These are phyloP conservation scores for Fonsecaea pedrosoi DNA, from an alignment of 2,329 filamentous ascomycete species.

Conservation along the genomic window DNA sequence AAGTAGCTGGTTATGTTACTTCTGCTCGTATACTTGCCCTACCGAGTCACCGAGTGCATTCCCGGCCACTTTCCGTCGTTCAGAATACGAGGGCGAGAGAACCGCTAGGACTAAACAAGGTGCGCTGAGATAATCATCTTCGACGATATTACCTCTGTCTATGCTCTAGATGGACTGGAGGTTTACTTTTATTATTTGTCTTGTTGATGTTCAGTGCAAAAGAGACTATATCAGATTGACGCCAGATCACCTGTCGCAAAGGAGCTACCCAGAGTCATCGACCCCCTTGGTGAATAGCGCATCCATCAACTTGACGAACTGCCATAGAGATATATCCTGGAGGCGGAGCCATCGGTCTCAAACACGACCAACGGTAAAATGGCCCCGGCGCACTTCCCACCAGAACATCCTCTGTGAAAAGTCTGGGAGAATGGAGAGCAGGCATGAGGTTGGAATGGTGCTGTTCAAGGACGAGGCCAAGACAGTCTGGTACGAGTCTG, in stretches of 20 bases:
- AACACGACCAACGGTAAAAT: background rate
- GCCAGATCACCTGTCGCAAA: background rate
- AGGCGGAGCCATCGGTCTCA: background rate
- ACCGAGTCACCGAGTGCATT: background rate
- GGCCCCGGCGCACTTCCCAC: background rate
- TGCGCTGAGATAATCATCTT: background rate
- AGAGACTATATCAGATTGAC: background rate
- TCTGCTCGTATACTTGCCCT: background rate
- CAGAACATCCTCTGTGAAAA: background rate
- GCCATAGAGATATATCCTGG: background rate
- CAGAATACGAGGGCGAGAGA: background rate
- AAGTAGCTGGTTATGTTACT: background rate
- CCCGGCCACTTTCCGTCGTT: background rate
- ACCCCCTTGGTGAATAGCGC: background rate
- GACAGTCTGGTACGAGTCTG: background rate
- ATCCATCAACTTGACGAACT: background rate
- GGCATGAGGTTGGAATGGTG: background rate
- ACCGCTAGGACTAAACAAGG: background rate
- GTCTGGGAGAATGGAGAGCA: background rate
- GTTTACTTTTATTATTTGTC: background rate
- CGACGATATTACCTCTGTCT: background rate
- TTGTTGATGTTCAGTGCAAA: background rate
- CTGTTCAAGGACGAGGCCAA: background rate
- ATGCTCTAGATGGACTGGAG: background rate
- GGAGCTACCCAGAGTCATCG: background rate